Base-by-base conservation (phyloP, 2,329 filamentous ascomycete genomes). In the Sporothrix luriei region DNA sequence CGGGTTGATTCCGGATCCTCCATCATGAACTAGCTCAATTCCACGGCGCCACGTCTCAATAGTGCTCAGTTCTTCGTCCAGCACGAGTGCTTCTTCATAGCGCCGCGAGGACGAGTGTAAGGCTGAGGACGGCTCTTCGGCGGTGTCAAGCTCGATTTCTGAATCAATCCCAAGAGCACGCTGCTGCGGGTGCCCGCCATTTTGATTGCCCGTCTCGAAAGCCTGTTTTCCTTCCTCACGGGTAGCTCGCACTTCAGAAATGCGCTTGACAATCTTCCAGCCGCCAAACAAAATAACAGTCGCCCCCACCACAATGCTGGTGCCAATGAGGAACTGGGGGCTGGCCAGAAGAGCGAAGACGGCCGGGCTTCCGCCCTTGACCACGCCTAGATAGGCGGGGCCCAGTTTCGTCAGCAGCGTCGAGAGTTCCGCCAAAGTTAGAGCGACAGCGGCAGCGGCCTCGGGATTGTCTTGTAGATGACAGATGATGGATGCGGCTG, bases 251-350 rank as follows among this genome's bases (percentile, higher is more conserved):
- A 76, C 77, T 68, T 85, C 84, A 71, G 80, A 79, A 74, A 98
- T 92, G 75, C 89, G 90, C 84, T 97, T 96, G 80, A 99, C 89
- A 78, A 99, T 97, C 81, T 97, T 98, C 86, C 93, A 98, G 5
- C 95, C 94, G 68, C 95, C 95, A 71, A 99, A 92, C 78, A 95
- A 94, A 75, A 99, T 92, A 10, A 98, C 89, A 0, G 95, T 98
- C n/a, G 97, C 90, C 16, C 95, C 95, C 0, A 97, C 89, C 0
- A 91, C 92, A 16, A 97, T 88, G 55, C 94, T 92, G 0, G 92
- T 93, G 4, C 93, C 93, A 75, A 99, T 97, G 73, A 97, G 87
- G 77, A 99, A 99, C 76, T 99, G 93, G 0, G 95, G 95, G 69
- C 91, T 94, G 0, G 92, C 89, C 3, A 99, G 86, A 26, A 99